Percentiles rank a stretch among this genome's conserved stretches.
Evolutionary conservation across 306 rosid species (phyloP).

Genomic region (Alnus glutinosa): DNA sequence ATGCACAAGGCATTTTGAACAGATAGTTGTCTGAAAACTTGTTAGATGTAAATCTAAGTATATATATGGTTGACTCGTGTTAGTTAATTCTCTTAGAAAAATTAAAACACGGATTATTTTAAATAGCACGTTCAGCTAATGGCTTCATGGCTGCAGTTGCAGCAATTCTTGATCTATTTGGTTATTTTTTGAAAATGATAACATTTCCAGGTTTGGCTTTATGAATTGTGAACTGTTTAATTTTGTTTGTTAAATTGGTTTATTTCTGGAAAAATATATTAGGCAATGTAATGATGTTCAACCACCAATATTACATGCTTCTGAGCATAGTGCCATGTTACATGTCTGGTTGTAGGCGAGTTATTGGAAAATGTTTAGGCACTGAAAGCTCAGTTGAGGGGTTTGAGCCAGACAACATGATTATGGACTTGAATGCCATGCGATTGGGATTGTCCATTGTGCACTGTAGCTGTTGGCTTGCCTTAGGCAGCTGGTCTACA

Average conservation of each 20-base stretch:
- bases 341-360: background rate
- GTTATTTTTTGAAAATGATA: background rate
- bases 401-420: background rate
- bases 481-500: background rate
- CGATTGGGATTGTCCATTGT: background rate
- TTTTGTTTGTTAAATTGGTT: background rate
- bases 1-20: too few relatives aligned
- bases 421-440: background rate
- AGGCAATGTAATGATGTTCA: background rate
- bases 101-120: too few relatives aligned
- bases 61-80: too few relatives aligned
- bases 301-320: background rate
- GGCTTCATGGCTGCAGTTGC: background rate
- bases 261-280: background rate
- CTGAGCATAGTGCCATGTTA: background rate
- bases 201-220: background rate
- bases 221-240: background rate
- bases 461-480: background rate
- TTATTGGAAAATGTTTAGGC: background rate
- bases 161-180: background rate
- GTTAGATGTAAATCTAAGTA: too few relatives aligned
- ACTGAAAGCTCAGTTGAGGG: background rate
- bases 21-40: too few relatives aligned
- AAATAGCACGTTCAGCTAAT: background rate
- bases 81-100: too few relatives aligned